These are phyloP conservation scores for Blumeria hordei DNA, from an alignment of 2,329 filamentous ascomycete species.

Conservation along the genomic window DNA sequence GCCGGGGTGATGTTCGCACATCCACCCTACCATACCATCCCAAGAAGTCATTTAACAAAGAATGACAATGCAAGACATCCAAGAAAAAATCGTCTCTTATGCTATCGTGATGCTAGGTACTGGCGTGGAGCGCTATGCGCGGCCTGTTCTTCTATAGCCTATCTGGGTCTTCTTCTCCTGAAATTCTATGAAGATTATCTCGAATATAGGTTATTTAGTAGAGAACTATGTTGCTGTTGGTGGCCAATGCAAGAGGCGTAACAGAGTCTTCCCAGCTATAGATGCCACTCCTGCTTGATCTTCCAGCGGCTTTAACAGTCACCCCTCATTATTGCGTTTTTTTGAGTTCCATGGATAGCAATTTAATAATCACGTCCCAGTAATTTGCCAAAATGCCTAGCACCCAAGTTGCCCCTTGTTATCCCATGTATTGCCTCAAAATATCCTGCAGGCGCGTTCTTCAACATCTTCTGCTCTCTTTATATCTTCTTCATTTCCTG, in stretches of 20 bases:
- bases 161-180: slow-evolving; percentile 18
- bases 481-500: no score
- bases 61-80: slow-evolving; percentile 16
- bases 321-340: not conserved
- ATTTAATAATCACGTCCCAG: not conserved
- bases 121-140: slow-evolving; percentile 36
- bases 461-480: no score
- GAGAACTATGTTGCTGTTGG: slow-evolving; percentile 16
- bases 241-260: slow-evolving; percentile 13
- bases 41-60: slow-evolving; percentile 14
- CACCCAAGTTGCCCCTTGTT: not conserved
- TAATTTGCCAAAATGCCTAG: not conserved
- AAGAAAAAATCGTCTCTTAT: slow-evolving; percentile 26
- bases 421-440: not conserved
- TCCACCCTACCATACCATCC: not conserved
- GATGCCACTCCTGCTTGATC: slow-evolving; percentile 1
- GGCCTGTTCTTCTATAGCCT: slow-evolving; percentile 27
- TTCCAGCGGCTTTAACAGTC: not conserved
- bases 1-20: not conserved
- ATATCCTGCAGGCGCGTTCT: not conserved
- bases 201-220: slow-evolving; percentile 37
- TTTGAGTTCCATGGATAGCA: not conserved
- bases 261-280: slow-evolving; percentile 5
- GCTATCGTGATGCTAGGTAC: slow-evolving; percentile 59
- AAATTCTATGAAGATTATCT: slow-evolving; percentile 47